Evolutionary conservation across 768 basidiomycete genomes (phyloP), one percentile per base, ranked within the genome.

Genomic region (Lentinula aciculospora): DNA sequence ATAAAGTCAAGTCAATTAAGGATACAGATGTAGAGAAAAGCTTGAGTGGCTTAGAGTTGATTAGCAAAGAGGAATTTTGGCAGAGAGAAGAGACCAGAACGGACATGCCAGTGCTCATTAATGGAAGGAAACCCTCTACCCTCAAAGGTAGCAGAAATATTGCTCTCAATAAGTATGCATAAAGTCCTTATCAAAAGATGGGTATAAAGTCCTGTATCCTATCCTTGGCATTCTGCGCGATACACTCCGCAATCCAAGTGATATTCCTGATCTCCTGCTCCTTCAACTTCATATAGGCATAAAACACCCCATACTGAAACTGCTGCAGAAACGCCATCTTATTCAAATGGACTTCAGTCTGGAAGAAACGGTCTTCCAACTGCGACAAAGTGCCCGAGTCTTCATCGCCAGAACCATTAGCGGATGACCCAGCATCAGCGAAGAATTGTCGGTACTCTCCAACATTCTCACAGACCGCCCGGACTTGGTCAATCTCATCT

Each of bases 241-340:
- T 97, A 72, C 96, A 98, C 76, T 98, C 96, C 56, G 94, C 93
- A 72, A 97, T 94, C 92, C 92, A 94, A 28, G 89, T 92, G 64
- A 94, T 65, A 65, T 89, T 92, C 61, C 91, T 78, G 60, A 93
- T 89, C 74, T 94, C 92, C 76, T 92, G 89, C 72, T 94, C 92
- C 77, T 91, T 92, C 72, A 93, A 74, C 73, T 92, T 92, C 72
- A 97, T 81, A 69, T 95, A 98, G 67, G 86, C 86, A 69, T 92
- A 94, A 69, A 94, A 98, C 34, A 96, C 85, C 39, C 89, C 92
- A 66, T 89, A 87, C 71, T 98, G 94, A 80, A 98, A 98, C 76
- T 99, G 81, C 73, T 98, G 96, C 70, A 98, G 70, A 79, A 98
- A 98, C 29, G 92, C 84, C 64, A 85, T 82, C 76, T 97, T 97